phyloP scores from a whole-genome alignment of 163 green algal genomes.

The Scenedesmus sp. region DNA sequence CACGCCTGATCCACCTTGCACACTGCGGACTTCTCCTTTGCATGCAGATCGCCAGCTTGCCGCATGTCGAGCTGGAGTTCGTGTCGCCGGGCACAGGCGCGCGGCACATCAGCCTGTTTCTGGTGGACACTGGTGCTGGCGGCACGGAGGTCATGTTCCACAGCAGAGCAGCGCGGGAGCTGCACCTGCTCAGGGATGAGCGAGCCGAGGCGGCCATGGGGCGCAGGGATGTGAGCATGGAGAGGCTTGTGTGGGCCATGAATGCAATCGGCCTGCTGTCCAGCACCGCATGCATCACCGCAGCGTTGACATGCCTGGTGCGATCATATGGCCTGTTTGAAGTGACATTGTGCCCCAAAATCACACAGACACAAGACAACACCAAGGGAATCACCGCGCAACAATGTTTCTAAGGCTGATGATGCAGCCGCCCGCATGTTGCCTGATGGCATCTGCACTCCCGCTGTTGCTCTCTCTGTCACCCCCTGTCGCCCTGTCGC shows the following conservation, averaged over 20 bases:
- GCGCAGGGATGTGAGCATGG: background rate
- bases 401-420: no score
- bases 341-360: no score
- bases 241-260: no score
- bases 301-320: no score
- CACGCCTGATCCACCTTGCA: background rate
- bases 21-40: background rate
- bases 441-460: no score
- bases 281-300: no score
- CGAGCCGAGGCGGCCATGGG: background rate
- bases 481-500: background rate
- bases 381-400: no score
- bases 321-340: no score
- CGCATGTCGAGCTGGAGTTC: conserved; percentile 74
- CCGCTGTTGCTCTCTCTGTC: no score
- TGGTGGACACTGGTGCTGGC: conserved; percentile 85
- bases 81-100: conserved; percentile 11
- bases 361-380: no score
- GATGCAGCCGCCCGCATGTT: no score
- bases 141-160: conserved; percentile 87
- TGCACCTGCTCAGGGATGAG: conserved; percentile 56
- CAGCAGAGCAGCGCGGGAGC: conserved; percentile 65
- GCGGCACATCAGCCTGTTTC: conserved; percentile 69
- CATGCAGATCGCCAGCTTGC: conserved; percentile 76
- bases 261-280: no score